Evolutionary conservation across 106 monocot species (phyloP), one percentile per base, ranked within the genome.

Genomic region (Amphibolis antarctica): DNA sequence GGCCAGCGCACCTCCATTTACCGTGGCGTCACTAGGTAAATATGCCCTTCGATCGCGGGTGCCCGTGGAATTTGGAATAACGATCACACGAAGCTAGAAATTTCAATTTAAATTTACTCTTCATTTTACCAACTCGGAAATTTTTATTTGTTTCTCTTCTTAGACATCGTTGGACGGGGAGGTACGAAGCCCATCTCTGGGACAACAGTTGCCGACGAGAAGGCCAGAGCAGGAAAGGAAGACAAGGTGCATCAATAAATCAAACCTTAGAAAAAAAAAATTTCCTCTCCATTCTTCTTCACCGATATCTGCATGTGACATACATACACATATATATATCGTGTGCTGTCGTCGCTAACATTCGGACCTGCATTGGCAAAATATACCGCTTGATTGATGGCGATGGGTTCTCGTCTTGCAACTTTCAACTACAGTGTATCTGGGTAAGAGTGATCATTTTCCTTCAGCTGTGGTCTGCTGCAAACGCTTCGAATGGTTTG

Each of bases 151-250:
- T 53, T 53, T 23, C 10, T 53, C 21, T 53, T 24, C 26, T 18
- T 77, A 94, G 94, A 83, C 94, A 96, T 36, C 69, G 94, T 27
- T 96, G 94, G 94, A 96, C 94, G 24, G 94, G 94, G 68, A 75
- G 94, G 50, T 96, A 96, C 54, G 94, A 96, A 64, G 94, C 94
- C 25, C 94, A 96, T 46, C 76, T 96, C 10, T 96, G 94, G 94
- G 94, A 96, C 65, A 96, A 96, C 63, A 89, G 86, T 68, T 96
- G 94, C 73, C 71, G 94, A 20, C 77, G 89, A 21, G 94, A 96
- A 66, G 94, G 94, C 15, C 94, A 96, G 63, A 96, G 89, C 74
- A 79, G 94, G 62, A 96, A 96, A 65, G 94, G 94, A 15, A 69
- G 89, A 17, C 94, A 96, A 86, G 94, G 93, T 94, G 18, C 28